phyloP scores from a whole-genome alignment of 2,329 filamentous ascomycete genomes.

The Xylaria sp. region DNA sequence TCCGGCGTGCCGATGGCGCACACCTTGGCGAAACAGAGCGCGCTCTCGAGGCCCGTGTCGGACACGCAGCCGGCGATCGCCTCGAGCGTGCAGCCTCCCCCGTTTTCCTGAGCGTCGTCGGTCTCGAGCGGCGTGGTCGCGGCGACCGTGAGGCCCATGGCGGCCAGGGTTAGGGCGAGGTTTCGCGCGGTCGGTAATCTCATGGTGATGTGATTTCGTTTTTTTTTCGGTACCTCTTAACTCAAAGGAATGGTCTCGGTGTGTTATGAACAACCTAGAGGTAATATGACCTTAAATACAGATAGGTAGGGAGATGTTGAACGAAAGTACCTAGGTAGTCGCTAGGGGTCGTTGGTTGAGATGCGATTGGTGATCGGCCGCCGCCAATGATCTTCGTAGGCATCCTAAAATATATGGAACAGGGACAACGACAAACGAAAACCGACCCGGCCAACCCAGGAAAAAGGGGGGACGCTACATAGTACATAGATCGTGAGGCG shows the following conservation, averaged over 20 bases:
- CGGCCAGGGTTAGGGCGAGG: constrained; percentile 11
- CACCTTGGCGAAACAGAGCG: constrained; percentile 29
- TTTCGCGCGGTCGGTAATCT: constrained; percentile 9
- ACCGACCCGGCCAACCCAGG: constrained; percentile 1
- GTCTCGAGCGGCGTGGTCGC: constrained; percentile 12
- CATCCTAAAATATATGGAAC: constrained; percentile 26
- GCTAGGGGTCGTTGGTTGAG: constrained; percentile 17
- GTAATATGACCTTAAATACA: too few species aligned
- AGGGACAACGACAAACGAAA: constrained; percentile 10
- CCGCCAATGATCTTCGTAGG: constrained; percentile 25
- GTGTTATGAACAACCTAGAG: too few species aligned
- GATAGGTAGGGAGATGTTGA: constrained; percentile 11
- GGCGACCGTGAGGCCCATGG: constrained; percentile 14
- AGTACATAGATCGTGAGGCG: constrained; percentile 26
- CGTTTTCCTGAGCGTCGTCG: background rate
- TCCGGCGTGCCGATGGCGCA: constrained; percentile 19
- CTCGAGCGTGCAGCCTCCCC: constrained; percentile 13
- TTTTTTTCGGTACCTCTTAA: too few species aligned
- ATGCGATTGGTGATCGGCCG: constrained; percentile 29
- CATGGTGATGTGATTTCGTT: constrained; percentile 11
- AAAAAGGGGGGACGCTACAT: constrained; percentile 8
- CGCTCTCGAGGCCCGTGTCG: constrained; percentile 24
- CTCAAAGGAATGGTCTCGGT: constrained; percentile 11
- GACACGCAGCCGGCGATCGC: constrained; percentile 18
- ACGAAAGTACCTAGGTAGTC: constrained; percentile 19